Conservation (phyloP, 768 basidiomycete genomes). For the Boletus vermiculosoides region DNA sequence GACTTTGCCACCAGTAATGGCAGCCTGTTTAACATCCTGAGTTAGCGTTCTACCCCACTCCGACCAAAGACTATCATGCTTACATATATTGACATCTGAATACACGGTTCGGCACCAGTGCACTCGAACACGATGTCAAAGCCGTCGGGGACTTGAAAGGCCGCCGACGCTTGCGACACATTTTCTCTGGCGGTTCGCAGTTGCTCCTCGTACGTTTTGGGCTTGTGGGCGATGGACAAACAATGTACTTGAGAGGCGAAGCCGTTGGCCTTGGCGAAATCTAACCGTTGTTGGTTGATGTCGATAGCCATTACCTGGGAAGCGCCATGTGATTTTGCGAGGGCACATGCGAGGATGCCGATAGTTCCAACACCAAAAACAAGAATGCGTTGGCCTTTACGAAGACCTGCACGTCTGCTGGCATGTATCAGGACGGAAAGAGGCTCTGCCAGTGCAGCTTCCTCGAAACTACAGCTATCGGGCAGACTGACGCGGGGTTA, state of each 20-base stretch:
- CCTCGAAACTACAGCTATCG: conserved; percentile 69
- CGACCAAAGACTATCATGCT: conserved; percentile 36
- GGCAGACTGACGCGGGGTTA: conserved; percentile 57
- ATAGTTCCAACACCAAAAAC: conserved; percentile 94
- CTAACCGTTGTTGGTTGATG: conserved; percentile 79
- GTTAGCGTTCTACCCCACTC: conserved; percentile 13
- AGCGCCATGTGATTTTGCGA: conserved; percentile 72
- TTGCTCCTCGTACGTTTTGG: conserved; percentile 55
- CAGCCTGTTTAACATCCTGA: conserved; percentile 51
- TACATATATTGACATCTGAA: conserved; percentile 89
- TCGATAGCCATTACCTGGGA: conserved; percentile 75
- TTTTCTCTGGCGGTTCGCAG: conserved; percentile 61
- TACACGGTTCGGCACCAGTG: conserved; percentile 88
- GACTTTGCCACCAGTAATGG: conserved; percentile 82
- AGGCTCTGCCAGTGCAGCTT: conserved; percentile 89
- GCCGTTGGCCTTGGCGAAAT: conserved; percentile 72
- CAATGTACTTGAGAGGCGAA: conserved; percentile 76
- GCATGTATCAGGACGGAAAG: conserved; percentile 85
- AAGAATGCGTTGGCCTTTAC: conserved; percentile 66
- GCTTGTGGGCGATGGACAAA: conserved; percentile 50
- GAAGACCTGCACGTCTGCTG: conserved; percentile 43
- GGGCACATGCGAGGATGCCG: conserved; percentile 83
- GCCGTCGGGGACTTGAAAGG: conserved; percentile 66
- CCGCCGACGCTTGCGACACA: conserved; percentile 47
- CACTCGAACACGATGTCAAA: conserved; percentile 96